Evolutionary conservation across 1,139 yeast species (phyloP), one percentile per base, ranked within the genome.

Genomic region (Magnusiomyces tetraspermus): DNA sequence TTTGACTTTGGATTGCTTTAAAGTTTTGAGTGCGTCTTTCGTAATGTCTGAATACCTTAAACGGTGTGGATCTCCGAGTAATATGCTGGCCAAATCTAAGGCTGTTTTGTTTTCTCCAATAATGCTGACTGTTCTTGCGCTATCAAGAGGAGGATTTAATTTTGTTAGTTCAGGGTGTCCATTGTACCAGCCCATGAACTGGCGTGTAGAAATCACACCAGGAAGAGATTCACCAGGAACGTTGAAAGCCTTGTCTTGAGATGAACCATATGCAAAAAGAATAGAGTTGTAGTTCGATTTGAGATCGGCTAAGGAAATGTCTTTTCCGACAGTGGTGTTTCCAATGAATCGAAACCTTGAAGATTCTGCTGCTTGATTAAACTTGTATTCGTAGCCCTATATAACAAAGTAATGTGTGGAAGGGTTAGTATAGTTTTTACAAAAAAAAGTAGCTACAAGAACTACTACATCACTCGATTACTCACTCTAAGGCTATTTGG

Each of bases 81-180:
- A 71, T 1, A 92, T 74, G 52, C 98, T 71, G 1, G 96, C 90
- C 8, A 92, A 82, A 66, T 92, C 98, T 55, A 92, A 70, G 0
- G 97, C 96, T n/a, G 92, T 98, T 64, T 92, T 92, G 43, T 98
- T 98, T 65, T 90, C 90, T 2, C 98, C 98, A n/a, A 92, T 77
- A 45, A 92, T 82, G 0, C 85, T 79, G 1, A 89, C 96, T 48
- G 77, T 73, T 56, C 78, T 76, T 1, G 83, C 82, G 43, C 76
- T 70, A 10, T 76, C 79, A 60, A 90, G 71, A 2, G 78, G 79
- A 0, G 86, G 82, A 37, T 70, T 69, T 47, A 73, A 67, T 50
- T 63, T 62, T 42, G 63, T 67, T 55, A 68, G 74, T 48, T 79
- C 82, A 0, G 96, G 96, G 59, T 83, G 84, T 0, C 96, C 95